Conservation (phyloP, 768 basidiomycete genomes). For the Naganishia randhawae region DNA sequence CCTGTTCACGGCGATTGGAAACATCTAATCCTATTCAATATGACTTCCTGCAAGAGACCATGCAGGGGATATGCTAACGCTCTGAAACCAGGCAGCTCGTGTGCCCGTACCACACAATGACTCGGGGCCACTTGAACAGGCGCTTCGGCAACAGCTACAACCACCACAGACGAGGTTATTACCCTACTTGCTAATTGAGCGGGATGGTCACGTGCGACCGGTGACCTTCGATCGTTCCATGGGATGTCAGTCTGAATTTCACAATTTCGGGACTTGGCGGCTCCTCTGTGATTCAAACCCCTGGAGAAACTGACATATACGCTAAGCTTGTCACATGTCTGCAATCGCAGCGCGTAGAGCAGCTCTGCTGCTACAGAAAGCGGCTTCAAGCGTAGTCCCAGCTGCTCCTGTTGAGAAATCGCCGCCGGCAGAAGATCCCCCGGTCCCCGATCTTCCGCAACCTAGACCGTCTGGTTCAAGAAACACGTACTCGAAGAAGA, state of each 20-base stretch:
- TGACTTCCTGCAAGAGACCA: no score
- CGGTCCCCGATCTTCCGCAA: not conserved
- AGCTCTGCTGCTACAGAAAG: constrained; percentile 9
- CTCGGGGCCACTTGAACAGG: no score
- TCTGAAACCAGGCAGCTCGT: no score
- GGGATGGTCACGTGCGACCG: not conserved
- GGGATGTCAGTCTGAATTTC: not conserved
- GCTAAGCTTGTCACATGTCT: not conserved
- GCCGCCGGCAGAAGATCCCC: not conserved
- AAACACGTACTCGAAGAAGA: constrained; percentile 18
- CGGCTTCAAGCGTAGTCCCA: not conserved
- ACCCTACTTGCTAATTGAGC: no score
- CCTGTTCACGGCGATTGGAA: no score
- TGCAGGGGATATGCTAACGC: no score
- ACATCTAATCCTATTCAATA: no score
- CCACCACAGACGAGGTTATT: no score
- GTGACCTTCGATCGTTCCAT: not conserved
- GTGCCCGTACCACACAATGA: no score
- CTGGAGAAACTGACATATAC: not conserved
- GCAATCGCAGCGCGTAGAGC: constrained; percentile 25
- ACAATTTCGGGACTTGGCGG: not conserved
- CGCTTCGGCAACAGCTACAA: no score
- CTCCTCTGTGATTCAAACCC: not conserved
- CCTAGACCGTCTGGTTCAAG: not conserved
- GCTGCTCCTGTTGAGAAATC: not conserved